Evolutionary conservation across 106 monocot species (phyloP), one percentile per base, ranked within the genome.

Genomic region (Amphibolis antarctica): DNA sequence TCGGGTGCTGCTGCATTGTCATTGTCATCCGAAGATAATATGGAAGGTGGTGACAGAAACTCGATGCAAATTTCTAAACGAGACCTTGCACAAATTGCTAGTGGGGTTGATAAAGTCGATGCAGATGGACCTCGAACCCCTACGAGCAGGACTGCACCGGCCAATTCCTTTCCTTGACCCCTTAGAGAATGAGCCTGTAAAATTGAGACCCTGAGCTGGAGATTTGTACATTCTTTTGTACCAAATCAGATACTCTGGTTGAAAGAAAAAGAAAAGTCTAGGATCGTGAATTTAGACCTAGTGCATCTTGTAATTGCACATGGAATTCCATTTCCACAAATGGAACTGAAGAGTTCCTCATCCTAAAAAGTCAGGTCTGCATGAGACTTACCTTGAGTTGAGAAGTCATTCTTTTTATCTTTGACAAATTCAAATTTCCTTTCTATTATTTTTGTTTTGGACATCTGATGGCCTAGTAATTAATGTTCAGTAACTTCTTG

Each of bases 81-180:
- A 42, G 77, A 78, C 13, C 56, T 62, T 26, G 78, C 63, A 50
- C 67, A 74, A 63, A 53, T 69, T 44, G 30, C 71, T 44, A 55
- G 67, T 44, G 71, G 36, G 44, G 82, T 81, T 13, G 66, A 78
- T 29, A 74, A 74, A 28, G 52, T 27, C 13, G 71, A 76, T 26
- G 65, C 76, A 27, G 77, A 66, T 28, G 55, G 55, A 62, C 24
- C 65, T 14, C 79, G 54, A n/a, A 24, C 4, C 21, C 18, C 36
- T 12, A 23, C 42, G 14, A 62, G 62, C 15, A 28, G n/a, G n/a
- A n/a, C 10, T 30, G 62, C n/a, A 19, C 62, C 62, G 10, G 43
- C 18, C 12, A 23, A 18, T 62, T 62, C 62, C 4, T 62, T 44
- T 14, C 62, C 62, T 30, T 62, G 44, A 62, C 44, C 29, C 28